A percentile compares a stretch with the other conserved stretches of the same genome.
These are phyloP conservation scores for Luffa acutangula DNA, from an alignment of 306 rosid genomes.

Conservation along the genomic window DNA sequence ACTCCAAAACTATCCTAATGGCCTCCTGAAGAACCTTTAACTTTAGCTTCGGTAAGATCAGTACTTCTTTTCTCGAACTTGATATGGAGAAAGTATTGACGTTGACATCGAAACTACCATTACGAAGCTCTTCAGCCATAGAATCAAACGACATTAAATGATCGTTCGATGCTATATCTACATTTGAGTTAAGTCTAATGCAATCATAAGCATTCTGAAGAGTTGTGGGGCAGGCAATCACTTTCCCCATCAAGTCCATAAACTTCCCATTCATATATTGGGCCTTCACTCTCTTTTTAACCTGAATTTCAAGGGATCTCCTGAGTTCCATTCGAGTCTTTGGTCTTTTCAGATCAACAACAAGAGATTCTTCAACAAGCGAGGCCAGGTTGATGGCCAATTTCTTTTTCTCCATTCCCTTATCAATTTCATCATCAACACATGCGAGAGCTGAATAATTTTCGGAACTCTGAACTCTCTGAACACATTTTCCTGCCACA, in stretches of 20 bases:
- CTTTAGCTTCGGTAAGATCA: constrained; percentile 66
- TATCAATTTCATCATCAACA: constrained; percentile 6
- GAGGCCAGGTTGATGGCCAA: constrained; percentile 58
- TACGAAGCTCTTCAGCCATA: constrained; percentile 35
- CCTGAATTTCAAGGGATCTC: constrained; percentile 43
- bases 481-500: constrained; percentile 14
- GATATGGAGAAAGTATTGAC: constrained; percentile 49
- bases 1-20: constrained; percentile 66
- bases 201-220: constrained; percentile 66
- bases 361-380: constrained; percentile 38
- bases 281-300: constrained; percentile 72
- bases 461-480: constrained; percentile 3
- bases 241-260: constrained; percentile 40
- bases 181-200: constrained; percentile 54
- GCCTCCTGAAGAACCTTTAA: constrained; percentile 75
- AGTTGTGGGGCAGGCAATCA: constrained; percentile 55
- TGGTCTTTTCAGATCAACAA: constrained; percentile 22
- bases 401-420: constrained; percentile 18
- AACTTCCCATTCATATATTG: constrained; percentile 55
- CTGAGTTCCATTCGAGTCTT: constrained; percentile 54
- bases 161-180: constrained; percentile 11
- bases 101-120: constrained; percentile 41
- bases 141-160: constrained; percentile 25
- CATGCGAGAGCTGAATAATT: constrained; percentile 18
- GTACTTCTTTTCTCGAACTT: constrained; percentile 37